Percentiles rank a stretch among this genome's conserved stretches.
phyloP scores from a whole-genome alignment of 1,284 basidiomycete species.

The Puccinia brachypodii region DNA sequence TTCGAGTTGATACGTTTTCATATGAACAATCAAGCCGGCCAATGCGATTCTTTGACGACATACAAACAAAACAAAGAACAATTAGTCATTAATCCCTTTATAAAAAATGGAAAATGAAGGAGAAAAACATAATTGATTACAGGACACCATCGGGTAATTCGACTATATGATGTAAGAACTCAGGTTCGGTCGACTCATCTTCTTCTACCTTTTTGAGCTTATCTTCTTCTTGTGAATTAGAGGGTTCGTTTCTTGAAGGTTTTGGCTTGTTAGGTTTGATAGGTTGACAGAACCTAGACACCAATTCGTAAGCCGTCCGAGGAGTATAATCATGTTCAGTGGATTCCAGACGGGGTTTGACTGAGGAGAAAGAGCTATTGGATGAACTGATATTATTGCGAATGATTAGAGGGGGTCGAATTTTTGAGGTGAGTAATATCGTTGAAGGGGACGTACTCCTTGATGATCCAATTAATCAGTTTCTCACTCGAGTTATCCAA shows the following conservation, averaged over 20 bases:
- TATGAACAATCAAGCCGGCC: slow-evolving; percentile 33
- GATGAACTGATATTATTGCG: not conserved
- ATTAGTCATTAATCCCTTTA: too few species aligned
- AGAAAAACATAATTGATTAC: not conserved
- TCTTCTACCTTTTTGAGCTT: not conserved
- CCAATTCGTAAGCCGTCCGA: slow-evolving; percentile 21
- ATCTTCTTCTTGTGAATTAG: not conserved
- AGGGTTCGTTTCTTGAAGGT: not conserved
- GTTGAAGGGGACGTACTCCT: not conserved
- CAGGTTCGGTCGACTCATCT: not conserved
- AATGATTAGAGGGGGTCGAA: not conserved
- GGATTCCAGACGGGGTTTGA: slow-evolving; percentile 20
- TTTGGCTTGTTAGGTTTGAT: not conserved
- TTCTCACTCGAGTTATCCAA: slow-evolving; percentile 53
- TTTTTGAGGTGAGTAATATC: not conserved
- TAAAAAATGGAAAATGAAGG: not conserved
- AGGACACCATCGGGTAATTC: slow-evolving; percentile 33
- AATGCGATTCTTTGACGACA: slow-evolving; percentile 10
- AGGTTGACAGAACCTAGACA: slow-evolving; percentile 25
- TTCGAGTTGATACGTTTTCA: slow-evolving; percentile 35
- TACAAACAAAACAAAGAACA: not conserved
- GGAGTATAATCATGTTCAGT: slow-evolving; percentile 23
- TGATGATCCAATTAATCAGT: slow-evolving; percentile 51
- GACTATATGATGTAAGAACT: slow-evolving; percentile 31
- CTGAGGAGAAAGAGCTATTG: not conserved